Evolutionary conservation across 2,329 filamentous ascomycete species (phyloP).

Genomic region (Alternaria brassicae): DNA sequence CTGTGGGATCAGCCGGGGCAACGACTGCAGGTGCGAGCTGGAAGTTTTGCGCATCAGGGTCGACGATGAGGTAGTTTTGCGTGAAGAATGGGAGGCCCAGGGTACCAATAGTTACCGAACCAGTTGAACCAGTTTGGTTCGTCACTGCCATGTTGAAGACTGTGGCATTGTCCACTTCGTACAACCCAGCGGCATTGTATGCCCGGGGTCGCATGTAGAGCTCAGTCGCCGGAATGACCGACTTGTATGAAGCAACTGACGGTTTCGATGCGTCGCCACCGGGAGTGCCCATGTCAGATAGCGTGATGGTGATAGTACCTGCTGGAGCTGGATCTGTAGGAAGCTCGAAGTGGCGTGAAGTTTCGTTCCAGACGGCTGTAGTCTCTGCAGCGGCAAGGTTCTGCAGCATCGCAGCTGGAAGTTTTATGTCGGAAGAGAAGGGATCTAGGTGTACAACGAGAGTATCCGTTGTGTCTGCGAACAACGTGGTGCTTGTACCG

Average conservation of each 20-base stretch:
- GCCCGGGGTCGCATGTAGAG: conserved; percentile 22
- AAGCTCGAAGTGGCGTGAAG: conserved; percentile 23
- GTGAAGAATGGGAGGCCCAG: conserved; percentile 28
- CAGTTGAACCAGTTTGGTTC: conserved; percentile 12
- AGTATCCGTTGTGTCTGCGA: conserved; percentile 16
- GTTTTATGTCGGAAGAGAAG: conserved; percentile 19
- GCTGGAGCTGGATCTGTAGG: conserved; percentile 20
- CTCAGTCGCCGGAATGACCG: conserved; percentile 25
- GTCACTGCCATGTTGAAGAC: conserved; percentile 28
- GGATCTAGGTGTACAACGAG: conserved; percentile 24
- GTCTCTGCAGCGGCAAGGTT: conserved; percentile 22
- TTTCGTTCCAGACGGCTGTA: conserved; percentile 25
- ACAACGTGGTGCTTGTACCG: conserved; percentile 22
- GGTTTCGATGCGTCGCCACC: conserved; percentile 23
- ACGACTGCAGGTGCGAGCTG: conserved; percentile 25
- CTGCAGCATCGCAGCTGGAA: conserved; percentile 21
- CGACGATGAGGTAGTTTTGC: conserved; percentile 28
- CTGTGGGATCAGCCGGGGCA: conserved; percentile 19
- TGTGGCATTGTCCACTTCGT: conserved; percentile 25
- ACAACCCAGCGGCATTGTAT: conserved; percentile 20
- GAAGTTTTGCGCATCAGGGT: conserved; percentile 26
- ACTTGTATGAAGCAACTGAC: conserved; percentile 25
- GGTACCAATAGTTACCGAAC: conserved; percentile 9
- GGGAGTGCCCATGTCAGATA: conserved; percentile 21
- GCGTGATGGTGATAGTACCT: conserved; percentile 25